phyloP scores from a whole-genome alignment of 2,329 filamentous ascomycete species.

The Pseudogymnoascus sp. region DNA sequence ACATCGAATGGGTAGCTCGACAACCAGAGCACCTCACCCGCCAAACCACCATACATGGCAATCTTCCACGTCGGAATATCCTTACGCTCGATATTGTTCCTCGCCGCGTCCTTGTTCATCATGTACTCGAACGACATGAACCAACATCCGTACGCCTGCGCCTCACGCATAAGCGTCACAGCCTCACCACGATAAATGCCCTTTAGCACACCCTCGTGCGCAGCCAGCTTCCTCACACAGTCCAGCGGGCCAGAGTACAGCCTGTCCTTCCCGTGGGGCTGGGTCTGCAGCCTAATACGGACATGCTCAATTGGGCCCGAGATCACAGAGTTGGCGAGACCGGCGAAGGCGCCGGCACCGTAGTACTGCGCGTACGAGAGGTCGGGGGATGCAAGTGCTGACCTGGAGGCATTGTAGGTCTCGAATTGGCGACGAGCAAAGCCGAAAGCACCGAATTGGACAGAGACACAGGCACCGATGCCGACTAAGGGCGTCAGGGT shows the following conservation, averaged over 20 bases:
- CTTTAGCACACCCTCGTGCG: constrained; percentile 55
- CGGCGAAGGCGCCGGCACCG: constrained; percentile 81
- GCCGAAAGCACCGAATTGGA: constrained; percentile 97
- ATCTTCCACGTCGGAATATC: constrained; percentile 79
- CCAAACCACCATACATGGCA: constrained; percentile 84
- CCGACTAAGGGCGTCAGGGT: constrained; percentile 90
- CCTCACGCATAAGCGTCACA: constrained; percentile 82
- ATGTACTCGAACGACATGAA: constrained; percentile 92
- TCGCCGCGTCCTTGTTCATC: constrained; percentile 80
- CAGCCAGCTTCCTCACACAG: constrained; percentile 77
- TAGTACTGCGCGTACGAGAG: constrained; percentile 85
- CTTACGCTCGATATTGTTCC: constrained; percentile 66
- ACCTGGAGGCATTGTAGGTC: constrained; percentile 51
- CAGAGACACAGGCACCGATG: constrained; percentile 94
- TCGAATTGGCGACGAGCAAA: constrained; percentile 82
- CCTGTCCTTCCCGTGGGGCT: constrained; percentile 73
- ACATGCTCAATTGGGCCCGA: constrained; percentile 95
- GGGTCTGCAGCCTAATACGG: constrained; percentile 89
- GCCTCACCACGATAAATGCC: constrained; percentile 82
- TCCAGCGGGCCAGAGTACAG: constrained; percentile 82
- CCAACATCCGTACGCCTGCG: constrained; percentile 92
- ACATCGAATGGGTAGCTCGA: constrained; percentile 93
- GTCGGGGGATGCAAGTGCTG: constrained; percentile 31
- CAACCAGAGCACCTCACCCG: constrained; percentile 90
- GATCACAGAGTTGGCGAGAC: constrained; percentile 79